Base-by-base conservation (phyloP, 2,329 filamentous ascomycete genomes). In the Verticillium longisporum region DNA sequence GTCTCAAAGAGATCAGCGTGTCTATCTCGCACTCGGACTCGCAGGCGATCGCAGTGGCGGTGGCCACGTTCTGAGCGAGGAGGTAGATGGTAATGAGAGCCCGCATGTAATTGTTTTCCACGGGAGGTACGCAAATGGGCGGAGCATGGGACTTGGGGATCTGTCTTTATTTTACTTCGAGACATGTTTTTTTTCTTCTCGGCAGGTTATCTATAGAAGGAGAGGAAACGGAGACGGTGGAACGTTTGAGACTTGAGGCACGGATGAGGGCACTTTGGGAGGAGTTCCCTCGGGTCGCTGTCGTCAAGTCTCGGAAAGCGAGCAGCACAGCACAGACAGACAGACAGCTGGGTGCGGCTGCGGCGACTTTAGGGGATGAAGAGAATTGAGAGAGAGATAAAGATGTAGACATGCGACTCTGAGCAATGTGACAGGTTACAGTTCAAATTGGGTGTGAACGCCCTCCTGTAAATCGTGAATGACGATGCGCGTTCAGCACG, bases 1-100 rank as follows among this genome's bases (percentile, higher is more conserved):
- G 93, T 64, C 87, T 98, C 54, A 96, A 94, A 81, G 87, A 88
- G 60, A 88, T 98, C 66, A 94, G 84, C 66, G 90, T 99, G 68
- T 97, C 92, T 72, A 97, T 99, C 72, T 97, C 94, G 69, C 96
- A 99, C 78, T 95, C 90, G 45, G 94, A 98, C 68, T 88, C 83
- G 62, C 95, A 99, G 77, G 93, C 95, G 63, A 93, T 98, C 70
- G 94, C 95, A 55, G 91, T 99, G 70, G 95, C 96, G 1, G 89
- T 96, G 63, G 89, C 92, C 60, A 88, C 86, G 61, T 90, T 95
- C 71, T 92, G 85, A 73, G 62, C 33, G 32, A 41, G 41, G 53
- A 53, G 59, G 15, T 60, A 55, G 63, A 63, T 57, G 10, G n/a
- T 50, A 50, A 50, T 50, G 41, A 50, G 41, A 50, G 41, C 41